Evolutionary conservation across 805 yeast genomes (phyloP).

Genomic region (Monosporozyma siamensis): DNA sequence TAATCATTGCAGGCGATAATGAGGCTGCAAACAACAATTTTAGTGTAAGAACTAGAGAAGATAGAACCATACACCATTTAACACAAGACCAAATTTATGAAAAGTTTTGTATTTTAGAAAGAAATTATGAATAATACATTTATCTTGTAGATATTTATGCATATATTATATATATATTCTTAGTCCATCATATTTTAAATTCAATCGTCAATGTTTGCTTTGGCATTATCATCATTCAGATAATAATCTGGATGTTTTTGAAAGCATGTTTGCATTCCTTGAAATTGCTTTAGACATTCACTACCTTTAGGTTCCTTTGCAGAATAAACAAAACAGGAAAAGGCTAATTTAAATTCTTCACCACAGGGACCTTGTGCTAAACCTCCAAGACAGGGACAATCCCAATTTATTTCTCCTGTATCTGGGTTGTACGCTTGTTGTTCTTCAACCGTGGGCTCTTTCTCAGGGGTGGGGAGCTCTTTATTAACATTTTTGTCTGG

Average conservation of each 20-base stretch:
- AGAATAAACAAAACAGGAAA: conserved; percentile 89
- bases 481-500: conserved; percentile 1
- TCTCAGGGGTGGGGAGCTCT: conserved; percentile 14
- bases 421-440: conserved; percentile 82
- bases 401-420: conserved; percentile 99
- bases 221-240: conserved; percentile 53
- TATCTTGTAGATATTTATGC: conserved; percentile 8
- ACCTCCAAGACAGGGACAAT: conserved; percentile 98
- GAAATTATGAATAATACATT: conserved; percentile 30
- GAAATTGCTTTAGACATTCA: conserved; percentile 87
- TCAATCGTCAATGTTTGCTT: no score
- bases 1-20: conserved; percentile 80
- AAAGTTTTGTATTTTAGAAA: conserved; percentile 49
- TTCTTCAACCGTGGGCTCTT: conserved; percentile 32
- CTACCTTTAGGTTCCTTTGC: conserved; percentile 93
- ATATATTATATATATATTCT: neutral
- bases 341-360: conserved; percentile 87
- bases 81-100: conserved; percentile 42
- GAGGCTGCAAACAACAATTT: conserved; percentile 54
- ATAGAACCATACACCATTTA: conserved; percentile 37
- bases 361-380: conserved; percentile 99
- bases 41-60: conserved; percentile 54
- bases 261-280: conserved; percentile 90
- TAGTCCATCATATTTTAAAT: no score
- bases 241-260: conserved; percentile 85